These are phyloP conservation scores for Penicillium salamii DNA, from an alignment of 495 filamentous ascomycete species.

Conservation along the genomic window DNA sequence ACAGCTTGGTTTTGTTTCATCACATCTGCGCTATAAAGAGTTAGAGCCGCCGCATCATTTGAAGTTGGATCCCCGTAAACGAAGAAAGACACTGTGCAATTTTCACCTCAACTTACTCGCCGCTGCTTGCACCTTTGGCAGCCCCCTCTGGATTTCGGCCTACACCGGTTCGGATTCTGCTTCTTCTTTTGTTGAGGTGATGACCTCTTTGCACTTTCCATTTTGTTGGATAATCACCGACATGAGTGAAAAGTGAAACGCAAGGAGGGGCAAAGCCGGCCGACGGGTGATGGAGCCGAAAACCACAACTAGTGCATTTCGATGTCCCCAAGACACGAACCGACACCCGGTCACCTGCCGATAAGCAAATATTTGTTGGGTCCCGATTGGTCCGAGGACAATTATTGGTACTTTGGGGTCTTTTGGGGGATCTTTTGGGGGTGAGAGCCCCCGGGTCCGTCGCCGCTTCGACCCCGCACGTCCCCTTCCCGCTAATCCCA, in stretches of 20 bases:
- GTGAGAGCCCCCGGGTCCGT: not conserved
- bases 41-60: slow-evolving; percentile 5
- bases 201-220: not conserved
- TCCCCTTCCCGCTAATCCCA: not conserved
- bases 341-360: slow-evolving; percentile 9
- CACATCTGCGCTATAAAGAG: slow-evolving; percentile 20
- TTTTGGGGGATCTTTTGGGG: too few species aligned
- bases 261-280: not conserved
- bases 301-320: not conserved
- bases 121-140: slow-evolving; percentile 26
- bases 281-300: slow-evolving; percentile 3
- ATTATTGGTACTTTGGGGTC: not conserved
- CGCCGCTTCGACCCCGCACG: not conserved
- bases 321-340: not conserved
- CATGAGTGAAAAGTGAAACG: not conserved
- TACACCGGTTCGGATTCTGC: slow-evolving; percentile 25
- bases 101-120: slow-evolving; percentile 22
- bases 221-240: not conserved
- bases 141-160: slow-evolving; percentile 25
- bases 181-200: slow-evolving; percentile 7
- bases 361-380: not conserved
- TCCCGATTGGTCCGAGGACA: not conserved
- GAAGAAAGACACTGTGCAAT: slow-evolving; percentile 2
- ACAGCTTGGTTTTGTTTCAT: slow-evolving; percentile 25
- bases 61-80: not conserved